Base-by-base conservation (phyloP, 2,329 filamentous ascomycete species). In the Arthrobotrys megalospora region DNA sequence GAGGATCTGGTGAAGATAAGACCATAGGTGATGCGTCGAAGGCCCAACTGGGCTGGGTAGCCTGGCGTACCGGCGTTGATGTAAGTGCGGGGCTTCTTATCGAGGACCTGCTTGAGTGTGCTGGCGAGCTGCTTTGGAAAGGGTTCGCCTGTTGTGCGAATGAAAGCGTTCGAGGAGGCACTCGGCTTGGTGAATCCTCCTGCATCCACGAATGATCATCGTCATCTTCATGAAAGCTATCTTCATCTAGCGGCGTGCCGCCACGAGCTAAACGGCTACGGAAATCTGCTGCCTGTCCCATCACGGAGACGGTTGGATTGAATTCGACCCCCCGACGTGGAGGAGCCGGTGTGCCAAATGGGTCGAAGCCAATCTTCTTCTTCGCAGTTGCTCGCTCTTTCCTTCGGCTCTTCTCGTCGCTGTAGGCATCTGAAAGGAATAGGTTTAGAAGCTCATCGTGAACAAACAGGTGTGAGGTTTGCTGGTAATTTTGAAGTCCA, bases 401-500 rank as follows among this genome's bases (percentile, higher is more conserved):
- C 36, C 76, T 69, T 32, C 70, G 55, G 6, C 76, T 60, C 16
- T 80, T 68, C 14, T 80, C 75, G 36, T 81, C 79, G 10, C 70
- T 80, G 48, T 82, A 80, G 11, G 76, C 70, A 58, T 82, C 81
- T 5, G 81, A 82, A 47, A 97, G 87, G 85, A 97, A 97, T 85
- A 97, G 96, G 65, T 91, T 93, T 47, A 97, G 87, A 1, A 97
- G 89, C 81, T 97, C 93, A 83, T 97, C 94, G 0, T 92, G 92
- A 79, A 97, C 96, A 6, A 93, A 89, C n/a, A 97, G 88, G 82
- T 97, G 94, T 0, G 93, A 94, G 47, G 90, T 89, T 86, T 97
- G 94, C 83, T 97, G 92, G 84, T 96, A 97, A 85, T 97, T 93
- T 83, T 97, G 94, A 12, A 97, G 88, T 21, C 93, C 93, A 3